Conservation (phyloP, 2,329 filamentous ascomycete genomes). For the Nemania sp. region DNA sequence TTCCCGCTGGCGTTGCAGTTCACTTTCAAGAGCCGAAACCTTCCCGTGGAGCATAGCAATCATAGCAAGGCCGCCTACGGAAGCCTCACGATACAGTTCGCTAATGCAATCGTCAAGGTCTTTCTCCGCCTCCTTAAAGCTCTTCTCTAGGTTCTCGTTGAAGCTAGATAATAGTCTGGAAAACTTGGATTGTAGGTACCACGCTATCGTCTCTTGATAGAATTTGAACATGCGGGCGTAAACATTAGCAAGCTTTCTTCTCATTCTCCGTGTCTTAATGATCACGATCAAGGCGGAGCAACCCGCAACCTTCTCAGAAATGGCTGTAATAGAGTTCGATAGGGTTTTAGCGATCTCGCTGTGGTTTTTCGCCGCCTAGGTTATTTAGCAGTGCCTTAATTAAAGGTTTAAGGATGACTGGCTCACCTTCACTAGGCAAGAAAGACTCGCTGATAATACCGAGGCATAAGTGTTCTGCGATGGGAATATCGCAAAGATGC, state of each 20-base stretch:
- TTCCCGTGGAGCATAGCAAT: constrained; percentile 23
- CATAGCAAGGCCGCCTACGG: constrained; percentile 31
- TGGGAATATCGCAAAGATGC: constrained; percentile 34
- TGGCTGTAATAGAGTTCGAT: constrained; percentile 25
- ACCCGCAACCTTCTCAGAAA: constrained; percentile 36
- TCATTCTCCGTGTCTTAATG: constrained; percentile 32
- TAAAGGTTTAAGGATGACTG: neutral
- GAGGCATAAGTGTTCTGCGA: constrained; percentile 33
- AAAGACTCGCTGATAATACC: constrained; percentile 32
- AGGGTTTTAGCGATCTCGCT: constrained; percentile 35
- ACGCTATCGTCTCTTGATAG: constrained; percentile 32
- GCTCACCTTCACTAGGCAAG: constrained; percentile 37
- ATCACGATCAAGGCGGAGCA: constrained; percentile 31
- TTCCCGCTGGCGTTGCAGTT: constrained; percentile 15
- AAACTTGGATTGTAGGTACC: constrained; percentile 33
- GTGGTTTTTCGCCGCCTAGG: constrained; percentile 36
- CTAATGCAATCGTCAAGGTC: constrained; percentile 30
- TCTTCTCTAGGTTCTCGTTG: constrained; percentile 28
- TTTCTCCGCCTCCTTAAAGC: constrained; percentile 1
- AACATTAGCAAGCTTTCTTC: constrained; percentile 34
- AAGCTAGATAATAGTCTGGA: constrained; percentile 31
- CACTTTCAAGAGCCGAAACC: constrained; percentile 13
- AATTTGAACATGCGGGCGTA: constrained; percentile 39
- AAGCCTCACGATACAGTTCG: constrained; percentile 34
- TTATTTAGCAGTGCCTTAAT: neutral